phyloP scores from a whole-genome alignment of 371 early-diverging fungal genomes.

The Actinomucor elegans region DNA sequence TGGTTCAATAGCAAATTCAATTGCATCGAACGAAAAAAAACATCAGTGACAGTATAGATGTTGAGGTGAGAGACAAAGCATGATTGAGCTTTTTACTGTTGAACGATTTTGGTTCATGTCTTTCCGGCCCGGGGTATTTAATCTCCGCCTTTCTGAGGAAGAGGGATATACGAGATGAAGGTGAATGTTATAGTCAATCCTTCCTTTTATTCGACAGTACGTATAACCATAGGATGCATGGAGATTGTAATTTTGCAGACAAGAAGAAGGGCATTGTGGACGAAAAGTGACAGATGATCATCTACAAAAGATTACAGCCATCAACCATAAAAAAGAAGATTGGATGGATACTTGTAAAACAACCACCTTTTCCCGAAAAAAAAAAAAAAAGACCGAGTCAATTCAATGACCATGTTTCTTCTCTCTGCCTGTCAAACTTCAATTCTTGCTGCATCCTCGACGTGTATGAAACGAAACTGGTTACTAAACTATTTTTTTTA shows the following conservation, averaged over 20 bases:
- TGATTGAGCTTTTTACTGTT: no score
- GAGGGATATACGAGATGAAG: constrained; percentile 1
- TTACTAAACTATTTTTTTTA: neutral
- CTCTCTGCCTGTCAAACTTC: no score
- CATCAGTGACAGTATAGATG: no score
- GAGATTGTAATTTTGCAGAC: constrained; percentile 4
- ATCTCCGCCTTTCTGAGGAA: neutral
- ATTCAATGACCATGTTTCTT: no score
- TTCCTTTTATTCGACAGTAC: constrained; percentile 24
- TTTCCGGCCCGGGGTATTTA: neutral
- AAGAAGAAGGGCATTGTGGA: no score
- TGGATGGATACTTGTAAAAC: no score
- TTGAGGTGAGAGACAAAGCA: no score
- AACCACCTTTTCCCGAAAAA: no score
- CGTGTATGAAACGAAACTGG: neutral
- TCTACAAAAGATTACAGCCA: neutral
- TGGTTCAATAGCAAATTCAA: no score
- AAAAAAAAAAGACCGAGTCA: no score
- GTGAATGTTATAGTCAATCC: constrained; percentile 14
- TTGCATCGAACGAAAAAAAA: no score
- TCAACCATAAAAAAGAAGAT: neutral
- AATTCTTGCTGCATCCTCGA: neutral
- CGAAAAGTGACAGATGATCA: neutral
- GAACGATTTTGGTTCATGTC: no score
- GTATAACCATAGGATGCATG: constrained; percentile 20